These are phyloP conservation scores for Trichophyton schoenleinii DNA, from an alignment of 2,329 filamentous ascomycete species.

Conservation along the genomic window DNA sequence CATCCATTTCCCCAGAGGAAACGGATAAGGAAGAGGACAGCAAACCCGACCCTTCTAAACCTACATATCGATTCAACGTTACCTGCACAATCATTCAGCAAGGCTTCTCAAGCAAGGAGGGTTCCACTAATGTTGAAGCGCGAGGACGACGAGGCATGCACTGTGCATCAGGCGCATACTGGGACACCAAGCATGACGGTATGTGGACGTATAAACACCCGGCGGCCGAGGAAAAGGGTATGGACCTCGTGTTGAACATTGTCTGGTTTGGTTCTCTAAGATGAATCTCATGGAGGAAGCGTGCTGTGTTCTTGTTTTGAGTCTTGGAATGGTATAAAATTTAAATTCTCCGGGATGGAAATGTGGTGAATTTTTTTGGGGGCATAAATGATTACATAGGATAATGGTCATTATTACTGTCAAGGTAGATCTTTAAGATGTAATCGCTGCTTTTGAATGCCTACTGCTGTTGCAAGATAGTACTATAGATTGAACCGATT, in stretches of 20 bases:
- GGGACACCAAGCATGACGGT: slow-evolving; percentile 40
- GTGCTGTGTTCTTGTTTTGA: neutral
- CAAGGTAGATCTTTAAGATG: no score
- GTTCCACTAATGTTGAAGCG: slow-evolving; percentile 25
- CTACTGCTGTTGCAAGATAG: no score
- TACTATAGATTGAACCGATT: neutral
- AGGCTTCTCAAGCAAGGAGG: slow-evolving; percentile 32
- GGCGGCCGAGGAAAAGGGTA: slow-evolving; percentile 33
- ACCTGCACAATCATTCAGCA: slow-evolving; percentile 99
- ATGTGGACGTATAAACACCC: slow-evolving; percentile 43
- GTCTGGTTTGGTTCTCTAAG: slow-evolving; percentile 34
- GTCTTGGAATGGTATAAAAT: neutral
- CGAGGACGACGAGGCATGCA: slow-evolving; percentile 63
- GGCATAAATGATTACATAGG: neutral
- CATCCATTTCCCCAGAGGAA: slow-evolving; percentile 27
- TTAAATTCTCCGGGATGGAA: neutral
- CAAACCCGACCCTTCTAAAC: slow-evolving; percentile 21
- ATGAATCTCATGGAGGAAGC: slow-evolving; percentile 10
- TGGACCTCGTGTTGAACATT: slow-evolving; percentile 39
- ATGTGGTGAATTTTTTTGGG: neutral
- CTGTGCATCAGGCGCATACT: slow-evolving; percentile 38
- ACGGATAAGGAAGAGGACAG: slow-evolving; percentile 27
- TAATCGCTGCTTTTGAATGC: no score
- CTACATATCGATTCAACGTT: slow-evolving; percentile 85
- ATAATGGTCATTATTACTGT: no score